Evolutionary conservation across 345 rosid species (phyloP).

Genomic region (Cardiospermum halicacabum): DNA sequence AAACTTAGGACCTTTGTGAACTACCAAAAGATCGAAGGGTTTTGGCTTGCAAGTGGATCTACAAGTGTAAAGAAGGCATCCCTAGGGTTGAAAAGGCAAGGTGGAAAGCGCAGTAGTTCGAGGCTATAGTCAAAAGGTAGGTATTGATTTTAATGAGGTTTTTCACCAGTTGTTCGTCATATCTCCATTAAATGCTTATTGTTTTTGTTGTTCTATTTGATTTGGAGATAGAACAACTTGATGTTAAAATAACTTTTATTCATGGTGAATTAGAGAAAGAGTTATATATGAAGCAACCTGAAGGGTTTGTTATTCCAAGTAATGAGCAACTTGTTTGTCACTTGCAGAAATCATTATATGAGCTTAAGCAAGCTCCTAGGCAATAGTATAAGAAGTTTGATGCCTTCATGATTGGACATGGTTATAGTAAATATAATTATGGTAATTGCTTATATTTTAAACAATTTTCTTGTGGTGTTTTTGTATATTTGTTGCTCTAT

Average conservation of each 20-base stretch:
- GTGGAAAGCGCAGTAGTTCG: too few species aligned
- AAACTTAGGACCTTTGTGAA: not conserved
- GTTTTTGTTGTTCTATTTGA: not conserved
- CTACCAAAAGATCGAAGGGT: not conserved
- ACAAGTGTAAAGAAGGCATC: too few species aligned
- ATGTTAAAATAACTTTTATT: not conserved
- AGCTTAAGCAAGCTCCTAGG: too few species aligned
- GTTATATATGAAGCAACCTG: not conserved
- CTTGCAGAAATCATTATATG: not conserved
- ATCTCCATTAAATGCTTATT: constrained; percentile 1
- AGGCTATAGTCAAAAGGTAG: too few species aligned
- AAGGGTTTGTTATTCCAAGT: not conserved
- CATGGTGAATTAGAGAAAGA: not conserved
- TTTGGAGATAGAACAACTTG: not conserved
- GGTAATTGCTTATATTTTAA: too few species aligned
- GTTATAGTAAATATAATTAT: too few species aligned
- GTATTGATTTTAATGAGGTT: not conserved
- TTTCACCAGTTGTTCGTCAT: not conserved
- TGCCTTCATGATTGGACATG: too few species aligned
- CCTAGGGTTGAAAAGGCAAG: too few species aligned
- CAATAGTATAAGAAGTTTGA: too few species aligned
- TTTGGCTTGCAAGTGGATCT: not conserved
- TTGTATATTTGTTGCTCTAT: too few species aligned
- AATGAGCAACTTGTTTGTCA: not conserved
- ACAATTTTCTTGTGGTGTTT: too few species aligned